A percentile compares a stretch with the other conserved stretches of the same genome.
Conservation (phyloP, 2,329 filamentous ascomycete genomes). For the Harringtonia lauricola region DNA sequence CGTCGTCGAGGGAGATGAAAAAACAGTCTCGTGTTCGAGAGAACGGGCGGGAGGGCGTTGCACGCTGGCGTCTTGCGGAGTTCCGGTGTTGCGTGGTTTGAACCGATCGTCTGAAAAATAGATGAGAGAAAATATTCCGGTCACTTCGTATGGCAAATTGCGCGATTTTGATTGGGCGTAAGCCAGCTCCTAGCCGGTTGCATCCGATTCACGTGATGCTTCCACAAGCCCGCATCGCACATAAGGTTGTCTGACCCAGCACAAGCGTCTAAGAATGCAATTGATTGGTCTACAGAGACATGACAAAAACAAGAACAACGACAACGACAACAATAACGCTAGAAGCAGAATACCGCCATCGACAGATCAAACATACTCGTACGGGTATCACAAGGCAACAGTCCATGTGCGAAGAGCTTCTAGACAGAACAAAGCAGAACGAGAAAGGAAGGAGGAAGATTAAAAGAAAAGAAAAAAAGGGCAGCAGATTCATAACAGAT, state of each 20-base stretch:
- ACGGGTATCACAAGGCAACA: constrained; percentile 9
- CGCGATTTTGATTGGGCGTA: constrained; percentile 11
- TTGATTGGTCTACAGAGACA: too few species aligned
- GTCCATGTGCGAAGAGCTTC: not conserved
- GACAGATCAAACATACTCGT: not conserved
- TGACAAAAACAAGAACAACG: too few species aligned
- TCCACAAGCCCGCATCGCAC: not conserved
- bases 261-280: too few species aligned
- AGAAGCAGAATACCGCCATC: not conserved
- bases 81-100: constrained; percentile 1
- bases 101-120: not conserved
- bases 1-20: not conserved
- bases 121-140: not conserved
- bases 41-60: too few species aligned
- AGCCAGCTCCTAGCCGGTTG: constrained; percentile 4
- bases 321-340: too few species aligned
- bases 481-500: too few species aligned
- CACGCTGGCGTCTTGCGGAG: not conserved
- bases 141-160: constrained; percentile 11
- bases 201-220: constrained; percentile 13
- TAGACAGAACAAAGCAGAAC: not conserved
- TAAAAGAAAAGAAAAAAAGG: too few species aligned
- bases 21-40: not conserved
- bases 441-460: too few species aligned
- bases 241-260: too few species aligned